Conservation (phyloP, 2,329 filamentous ascomycete species). For the Clarireedia sp. region DNA sequence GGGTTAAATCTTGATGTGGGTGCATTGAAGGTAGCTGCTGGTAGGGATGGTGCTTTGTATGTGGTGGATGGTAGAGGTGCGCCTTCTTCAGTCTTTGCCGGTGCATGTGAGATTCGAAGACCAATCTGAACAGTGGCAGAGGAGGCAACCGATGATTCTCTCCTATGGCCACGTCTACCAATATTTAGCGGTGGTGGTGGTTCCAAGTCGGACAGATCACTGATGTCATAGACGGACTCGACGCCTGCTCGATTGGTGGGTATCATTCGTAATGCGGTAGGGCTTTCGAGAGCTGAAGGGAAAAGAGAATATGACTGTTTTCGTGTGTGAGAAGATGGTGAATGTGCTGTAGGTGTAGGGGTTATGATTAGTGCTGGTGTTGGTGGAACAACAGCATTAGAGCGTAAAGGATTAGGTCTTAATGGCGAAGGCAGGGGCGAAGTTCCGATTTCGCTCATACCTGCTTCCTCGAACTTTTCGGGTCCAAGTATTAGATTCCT, state of each 20-base stretch:
- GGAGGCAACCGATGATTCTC: conserved; percentile 55
- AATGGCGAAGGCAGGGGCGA: conserved; percentile 12
- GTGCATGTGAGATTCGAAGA: conserved; percentile 52
- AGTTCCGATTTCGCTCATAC: conserved; percentile 19
- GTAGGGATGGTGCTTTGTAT: conserved; percentile 27
- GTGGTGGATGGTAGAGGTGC: conserved; percentile 27
- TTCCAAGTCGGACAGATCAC: conserved; percentile 14
- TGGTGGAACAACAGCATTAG: conserved; percentile 7
- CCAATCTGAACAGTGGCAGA: conserved; percentile 66
- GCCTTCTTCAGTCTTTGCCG: conserved; percentile 9
- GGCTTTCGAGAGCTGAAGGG: conserved; percentile 15
- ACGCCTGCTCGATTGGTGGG: conserved; percentile 1
- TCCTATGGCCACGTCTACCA: conserved; percentile 28
- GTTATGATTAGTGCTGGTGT: not conserved
- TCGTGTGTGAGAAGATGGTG: conserved; percentile 10
- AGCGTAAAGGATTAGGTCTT: conserved; percentile 5
- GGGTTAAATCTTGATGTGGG: not conserved
- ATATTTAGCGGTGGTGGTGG: conserved; percentile 20
- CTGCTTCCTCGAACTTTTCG: conserved; percentile 20
- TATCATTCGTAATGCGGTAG: not conserved
- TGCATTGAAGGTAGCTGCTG: not conserved
- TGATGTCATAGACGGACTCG: conserved; percentile 27
- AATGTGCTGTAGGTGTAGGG: not conserved
- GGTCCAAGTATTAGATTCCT: conserved; percentile 15
- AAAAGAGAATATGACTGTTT: conserved; percentile 28